These are phyloP conservation scores for Aspergillus sp. DNA, from an alignment of 2,329 filamentous ascomycete genomes.

Conservation along the genomic window DNA sequence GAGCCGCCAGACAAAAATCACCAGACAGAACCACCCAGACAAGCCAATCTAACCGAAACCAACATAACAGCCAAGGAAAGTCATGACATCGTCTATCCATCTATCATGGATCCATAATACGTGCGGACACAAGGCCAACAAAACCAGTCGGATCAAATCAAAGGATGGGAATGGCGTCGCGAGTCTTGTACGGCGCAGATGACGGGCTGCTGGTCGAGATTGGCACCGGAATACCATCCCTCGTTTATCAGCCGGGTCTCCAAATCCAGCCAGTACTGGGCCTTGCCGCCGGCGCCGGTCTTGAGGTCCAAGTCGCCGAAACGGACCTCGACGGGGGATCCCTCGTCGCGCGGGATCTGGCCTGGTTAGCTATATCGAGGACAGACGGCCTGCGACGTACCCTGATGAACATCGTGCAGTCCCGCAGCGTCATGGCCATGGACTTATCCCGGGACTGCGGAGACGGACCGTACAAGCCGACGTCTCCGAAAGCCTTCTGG, in stretches of 20 bases:
- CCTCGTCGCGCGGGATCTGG: conserved; percentile 28
- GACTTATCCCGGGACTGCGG: conserved; percentile 42
- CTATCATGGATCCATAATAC: neutral
- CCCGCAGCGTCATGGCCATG: conserved; percentile 69
- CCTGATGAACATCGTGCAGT: conserved; percentile 66
- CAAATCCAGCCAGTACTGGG: conserved; percentile 56
- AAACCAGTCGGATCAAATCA: neutral
- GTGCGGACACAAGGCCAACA: neutral
- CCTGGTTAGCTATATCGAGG: too few relatives aligned
- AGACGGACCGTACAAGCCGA: conserved; percentile 27
- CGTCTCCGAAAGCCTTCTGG: conserved; percentile 25
- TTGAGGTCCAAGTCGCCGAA: conserved; percentile 74
- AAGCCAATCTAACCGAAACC: neutral
- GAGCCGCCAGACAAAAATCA: neutral
- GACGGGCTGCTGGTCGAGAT: conserved; percentile 19
- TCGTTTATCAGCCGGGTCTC: conserved; percentile 55
- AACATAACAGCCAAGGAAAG: neutral
- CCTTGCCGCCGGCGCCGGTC: conserved; percentile 53
- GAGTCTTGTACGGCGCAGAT: conserved; percentile 24
- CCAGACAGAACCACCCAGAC: neutral
- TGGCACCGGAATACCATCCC: conserved; percentile 55
- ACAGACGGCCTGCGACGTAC: conserved; percentile 34
- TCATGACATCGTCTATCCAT: neutral
- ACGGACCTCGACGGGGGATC: conserved; percentile 36
- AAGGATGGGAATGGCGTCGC: conserved; percentile 7